phyloP scores from a whole-genome alignment of 2,329 filamentous ascomycete species.

The Didymella pomorum region DNA sequence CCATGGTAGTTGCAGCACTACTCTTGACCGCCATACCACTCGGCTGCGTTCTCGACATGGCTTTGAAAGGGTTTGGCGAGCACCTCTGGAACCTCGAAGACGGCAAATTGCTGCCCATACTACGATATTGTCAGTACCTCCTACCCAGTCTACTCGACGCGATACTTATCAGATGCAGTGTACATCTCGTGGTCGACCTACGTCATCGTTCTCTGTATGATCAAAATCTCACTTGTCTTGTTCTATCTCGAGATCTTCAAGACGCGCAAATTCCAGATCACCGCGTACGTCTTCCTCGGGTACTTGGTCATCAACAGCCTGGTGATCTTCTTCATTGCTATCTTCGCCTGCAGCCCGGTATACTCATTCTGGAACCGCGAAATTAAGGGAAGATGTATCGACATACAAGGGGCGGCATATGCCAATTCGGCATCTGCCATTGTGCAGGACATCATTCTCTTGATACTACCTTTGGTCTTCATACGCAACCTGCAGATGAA shows the following conservation, averaged over 20 bases:
- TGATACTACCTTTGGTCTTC: constrained; percentile 35
- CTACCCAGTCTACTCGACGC: too few relatives aligned
- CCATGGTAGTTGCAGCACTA: constrained; percentile 21
- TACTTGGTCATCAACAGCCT: constrained; percentile 30
- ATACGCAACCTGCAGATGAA: constrained; percentile 36
- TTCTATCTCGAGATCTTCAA: constrained; percentile 44
- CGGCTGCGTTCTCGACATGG: constrained; percentile 31
- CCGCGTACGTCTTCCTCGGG: constrained; percentile 26
- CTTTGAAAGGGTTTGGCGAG: constrained; percentile 32
- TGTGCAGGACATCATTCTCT: constrained; percentile 36
- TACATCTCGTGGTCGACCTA: constrained; percentile 32
- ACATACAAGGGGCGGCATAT: constrained; percentile 31
- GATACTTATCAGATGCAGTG: background rate
- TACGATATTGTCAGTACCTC: constrained; percentile 24
- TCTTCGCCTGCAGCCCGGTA: constrained; percentile 38
- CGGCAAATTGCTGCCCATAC: constrained; percentile 23
- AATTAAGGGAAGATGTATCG: constrained; percentile 34
- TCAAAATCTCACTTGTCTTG: constrained; percentile 37
- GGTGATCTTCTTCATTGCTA: constrained; percentile 28
- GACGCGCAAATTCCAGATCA: constrained; percentile 25
- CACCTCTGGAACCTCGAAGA: constrained; percentile 36
- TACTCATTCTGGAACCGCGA: constrained; percentile 40
- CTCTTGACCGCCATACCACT: constrained; percentile 18
- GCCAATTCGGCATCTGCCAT: constrained; percentile 37
- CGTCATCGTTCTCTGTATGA: constrained; percentile 31